phyloP scores from a whole-genome alignment of 345 rosid genomes.

The Theobroma cacao region DNA sequence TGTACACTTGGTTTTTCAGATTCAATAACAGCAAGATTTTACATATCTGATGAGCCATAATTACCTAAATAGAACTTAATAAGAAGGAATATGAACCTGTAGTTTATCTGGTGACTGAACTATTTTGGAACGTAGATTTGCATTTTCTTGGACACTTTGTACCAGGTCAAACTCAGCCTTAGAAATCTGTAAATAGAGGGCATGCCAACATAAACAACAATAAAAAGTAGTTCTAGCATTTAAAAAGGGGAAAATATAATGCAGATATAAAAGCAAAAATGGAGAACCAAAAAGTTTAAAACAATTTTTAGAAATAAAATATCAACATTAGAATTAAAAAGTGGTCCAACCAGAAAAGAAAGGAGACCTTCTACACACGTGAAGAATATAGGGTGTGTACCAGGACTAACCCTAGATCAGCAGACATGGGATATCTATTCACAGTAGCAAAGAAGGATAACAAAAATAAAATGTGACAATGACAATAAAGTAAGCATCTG shows the following conservation, averaged over 20 bases:
- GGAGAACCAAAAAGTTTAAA: conserved; percentile 10
- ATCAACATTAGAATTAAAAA: neutral
- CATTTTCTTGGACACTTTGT: conserved; percentile 84
- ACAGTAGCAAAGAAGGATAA: neutral
- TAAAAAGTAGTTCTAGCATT: neutral
- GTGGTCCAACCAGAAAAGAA: neutral
- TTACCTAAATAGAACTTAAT: neutral
- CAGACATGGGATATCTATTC: no score
- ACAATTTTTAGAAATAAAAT: neutral
- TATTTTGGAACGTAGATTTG: conserved; percentile 67
- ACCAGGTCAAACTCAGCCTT: conserved; percentile 78
- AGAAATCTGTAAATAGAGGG: conserved; percentile 52
- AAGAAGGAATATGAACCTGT: conserved; percentile 46
- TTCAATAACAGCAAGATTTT: neutral
- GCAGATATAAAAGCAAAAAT: neutral
- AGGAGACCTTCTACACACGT: neutral
- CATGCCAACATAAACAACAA: neutral
- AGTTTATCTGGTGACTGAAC: conserved; percentile 95
- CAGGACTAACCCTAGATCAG: neutral
- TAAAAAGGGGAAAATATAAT: neutral
- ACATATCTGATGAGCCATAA: neutral
- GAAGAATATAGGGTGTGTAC: neutral
- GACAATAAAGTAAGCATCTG: no score
- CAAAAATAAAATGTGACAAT: neutral
- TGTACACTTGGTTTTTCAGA: neutral